A percentile compares a stretch with the other conserved stretches of the same genome.
phyloP scores from a whole-genome alignment of 148 eudicot species.

The Simmondsia chinensis region DNA sequence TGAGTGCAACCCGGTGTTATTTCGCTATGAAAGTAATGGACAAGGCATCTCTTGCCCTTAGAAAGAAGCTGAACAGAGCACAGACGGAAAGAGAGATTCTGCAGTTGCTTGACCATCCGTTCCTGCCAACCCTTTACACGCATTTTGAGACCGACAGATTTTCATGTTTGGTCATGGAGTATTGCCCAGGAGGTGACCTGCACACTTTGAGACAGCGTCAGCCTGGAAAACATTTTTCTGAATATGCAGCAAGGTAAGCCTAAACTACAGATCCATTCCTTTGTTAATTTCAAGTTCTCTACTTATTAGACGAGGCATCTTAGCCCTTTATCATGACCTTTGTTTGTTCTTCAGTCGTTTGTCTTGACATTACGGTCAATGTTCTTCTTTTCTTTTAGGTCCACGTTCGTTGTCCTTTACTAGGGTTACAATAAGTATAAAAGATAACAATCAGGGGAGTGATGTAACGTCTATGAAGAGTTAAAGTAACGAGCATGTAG shows the following conservation, averaged over 20 bases:
- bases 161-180: constrained; percentile 89
- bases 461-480: too few species aligned
- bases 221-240: constrained; percentile 89
- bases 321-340: too few species aligned
- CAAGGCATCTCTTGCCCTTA: constrained; percentile 72
- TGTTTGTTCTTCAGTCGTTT: too few species aligned
- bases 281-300: too few species aligned
- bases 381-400: too few species aligned
- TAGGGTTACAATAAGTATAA: too few species aligned
- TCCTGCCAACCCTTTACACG: constrained; percentile 78
- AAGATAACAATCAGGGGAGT: too few species aligned
- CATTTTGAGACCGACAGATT: constrained; percentile 94
- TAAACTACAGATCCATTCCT: not conserved
- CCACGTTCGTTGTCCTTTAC: too few species aligned
- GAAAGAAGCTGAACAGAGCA: constrained; percentile 75
- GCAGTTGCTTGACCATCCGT: constrained; percentile 86
- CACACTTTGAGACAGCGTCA: constrained; percentile 84
- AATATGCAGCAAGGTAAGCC: constrained; percentile 82
- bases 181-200: constrained; percentile 94
- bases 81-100: constrained; percentile 85
- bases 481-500: too few species aligned
- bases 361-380: too few species aligned
- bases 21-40: constrained; percentile 97
- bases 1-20: constrained; percentile 68
- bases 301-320: too few species aligned